A percentile compares a stretch with the other conserved stretches of the same genome.
phyloP scores from a whole-genome alignment of 495 filamentous ascomycete species.

The Tuber microsphaerosporum region DNA sequence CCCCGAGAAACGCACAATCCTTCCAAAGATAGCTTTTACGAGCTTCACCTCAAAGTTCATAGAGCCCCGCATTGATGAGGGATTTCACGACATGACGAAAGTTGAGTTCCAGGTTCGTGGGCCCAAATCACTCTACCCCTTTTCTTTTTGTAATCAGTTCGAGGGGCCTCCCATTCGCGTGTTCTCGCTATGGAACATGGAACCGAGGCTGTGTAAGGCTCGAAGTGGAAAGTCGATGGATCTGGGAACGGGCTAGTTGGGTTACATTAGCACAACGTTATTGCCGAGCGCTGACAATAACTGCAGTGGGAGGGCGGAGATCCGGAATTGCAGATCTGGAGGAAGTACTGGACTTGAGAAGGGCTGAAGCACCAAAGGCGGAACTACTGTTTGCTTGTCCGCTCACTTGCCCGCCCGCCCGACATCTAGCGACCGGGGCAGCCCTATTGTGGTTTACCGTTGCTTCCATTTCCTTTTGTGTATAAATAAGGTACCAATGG shows the following conservation, averaged over 20 bases:
- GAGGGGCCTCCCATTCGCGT: background rate
- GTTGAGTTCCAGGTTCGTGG: constrained; percentile 52
- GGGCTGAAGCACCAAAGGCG: background rate
- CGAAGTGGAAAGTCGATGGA: background rate
- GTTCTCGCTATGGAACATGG: background rate
- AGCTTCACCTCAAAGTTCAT: constrained; percentile 63
- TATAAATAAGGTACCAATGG: background rate
- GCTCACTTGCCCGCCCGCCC: background rate
- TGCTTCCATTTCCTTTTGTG: background rate
- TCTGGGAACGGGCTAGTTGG: background rate
- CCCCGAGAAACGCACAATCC: constrained; percentile 65
- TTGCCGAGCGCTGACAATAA: constrained; percentile 26
- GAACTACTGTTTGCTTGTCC: constrained; percentile 7
- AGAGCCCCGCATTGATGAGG: constrained; percentile 65
- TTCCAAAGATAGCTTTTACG: constrained; percentile 74
- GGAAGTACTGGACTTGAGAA: constrained; percentile 61
- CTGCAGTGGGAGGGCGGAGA: constrained; percentile 53
- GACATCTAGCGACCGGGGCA: background rate
- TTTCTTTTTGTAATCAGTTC: constrained; percentile 10
- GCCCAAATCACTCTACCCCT: constrained; percentile 6
- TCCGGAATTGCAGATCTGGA: constrained; percentile 56
- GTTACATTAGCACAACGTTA: background rate
- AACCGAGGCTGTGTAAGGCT: background rate
- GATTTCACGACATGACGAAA: constrained; percentile 68
- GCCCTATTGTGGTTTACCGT: background rate